A percentile compares a stretch with the other conserved stretches of the same genome.
These are phyloP conservation scores for Fraxinus ornus DNA, from an alignment of 305 asterid genomes.

Conservation along the genomic window DNA sequence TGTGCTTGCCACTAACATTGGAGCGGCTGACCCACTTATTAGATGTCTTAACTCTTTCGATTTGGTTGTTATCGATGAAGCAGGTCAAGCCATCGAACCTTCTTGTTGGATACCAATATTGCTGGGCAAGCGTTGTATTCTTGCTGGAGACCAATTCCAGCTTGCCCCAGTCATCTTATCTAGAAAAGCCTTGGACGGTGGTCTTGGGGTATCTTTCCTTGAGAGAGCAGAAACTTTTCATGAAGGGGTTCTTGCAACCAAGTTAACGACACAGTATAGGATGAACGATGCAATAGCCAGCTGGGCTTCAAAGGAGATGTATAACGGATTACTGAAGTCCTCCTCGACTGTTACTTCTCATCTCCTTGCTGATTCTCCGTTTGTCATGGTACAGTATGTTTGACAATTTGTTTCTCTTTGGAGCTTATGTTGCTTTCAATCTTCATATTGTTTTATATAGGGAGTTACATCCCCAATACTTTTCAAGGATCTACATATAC, in stretches of 20 bases:
- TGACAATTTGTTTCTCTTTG: slow-evolving; percentile 10
- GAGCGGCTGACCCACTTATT: slow-evolving; percentile 94
- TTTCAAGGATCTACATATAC: neutral
- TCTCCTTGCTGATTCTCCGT: slow-evolving; percentile 89
- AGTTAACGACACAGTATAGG: slow-evolving; percentile 70
- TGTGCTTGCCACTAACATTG: slow-evolving; percentile 91
- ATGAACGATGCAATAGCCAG: slow-evolving; percentile 91
- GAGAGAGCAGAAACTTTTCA: slow-evolving; percentile 81
- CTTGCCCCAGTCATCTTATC: slow-evolving; percentile 96
- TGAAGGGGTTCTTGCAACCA: slow-evolving; percentile 65
- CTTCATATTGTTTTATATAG: slow-evolving; percentile 5
- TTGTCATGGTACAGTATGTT: slow-evolving; percentile 63
- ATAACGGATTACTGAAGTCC: slow-evolving; percentile 69
- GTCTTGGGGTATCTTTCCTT: slow-evolving; percentile 78
- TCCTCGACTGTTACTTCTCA: slow-evolving; percentile 73
- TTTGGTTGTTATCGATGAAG: slow-evolving; percentile 92
- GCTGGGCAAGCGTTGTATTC: slow-evolving; percentile 89
- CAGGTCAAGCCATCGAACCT: slow-evolving; percentile 97
- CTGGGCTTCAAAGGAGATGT: slow-evolving; percentile 99
- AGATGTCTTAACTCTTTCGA: slow-evolving; percentile 73
- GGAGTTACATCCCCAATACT: neutral
- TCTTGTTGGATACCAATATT: slow-evolving; percentile 95
- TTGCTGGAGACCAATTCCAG: slow-evolving; percentile 93
- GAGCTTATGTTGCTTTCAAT: neutral
- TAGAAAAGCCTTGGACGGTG: slow-evolving; percentile 89